Evolutionary conservation across 441 rosid species (phyloP).

Genomic region (Euphorbia corollata): DNA sequence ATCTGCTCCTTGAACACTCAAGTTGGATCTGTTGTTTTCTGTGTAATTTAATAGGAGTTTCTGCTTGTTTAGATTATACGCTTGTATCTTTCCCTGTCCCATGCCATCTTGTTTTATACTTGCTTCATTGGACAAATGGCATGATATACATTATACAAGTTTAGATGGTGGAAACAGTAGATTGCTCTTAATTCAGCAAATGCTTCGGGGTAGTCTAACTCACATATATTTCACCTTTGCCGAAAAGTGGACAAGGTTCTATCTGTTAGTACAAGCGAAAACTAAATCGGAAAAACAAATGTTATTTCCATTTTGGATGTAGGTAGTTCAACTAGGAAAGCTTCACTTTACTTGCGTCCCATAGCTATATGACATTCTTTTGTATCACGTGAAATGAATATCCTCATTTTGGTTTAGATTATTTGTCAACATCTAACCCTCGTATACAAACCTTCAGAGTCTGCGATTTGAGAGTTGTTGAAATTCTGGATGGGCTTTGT

Average conservation of each 20-base stretch:
- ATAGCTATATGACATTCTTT: too few species aligned
- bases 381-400: too few species aligned
- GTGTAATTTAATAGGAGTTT: neutral
- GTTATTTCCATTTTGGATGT: neutral
- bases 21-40: too few species aligned
- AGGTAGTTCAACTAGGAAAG: neutral
- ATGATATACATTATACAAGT: too few species aligned
- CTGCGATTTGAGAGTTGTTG: constrained; percentile 87
- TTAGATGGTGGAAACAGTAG: too few species aligned
- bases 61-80: neutral
- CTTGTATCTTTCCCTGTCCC: neutral
- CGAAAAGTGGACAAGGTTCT: neutral
- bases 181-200: neutral
- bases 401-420: neutral
- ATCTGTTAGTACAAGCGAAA: neutral
- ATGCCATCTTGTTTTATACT: neutral
- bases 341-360: neutral
- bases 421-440: neutral
- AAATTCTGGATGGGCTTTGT: constrained; percentile 81
- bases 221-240: neutral
- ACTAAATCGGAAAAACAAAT: neutral
- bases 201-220: neutral
- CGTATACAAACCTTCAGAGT: constrained; percentile 34
- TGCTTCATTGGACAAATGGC: too few species aligned
- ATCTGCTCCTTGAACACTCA: neutral